phyloP scores from a whole-genome alignment of 2,329 filamentous ascomycete genomes.

The Ascochyta rabiei region DNA sequence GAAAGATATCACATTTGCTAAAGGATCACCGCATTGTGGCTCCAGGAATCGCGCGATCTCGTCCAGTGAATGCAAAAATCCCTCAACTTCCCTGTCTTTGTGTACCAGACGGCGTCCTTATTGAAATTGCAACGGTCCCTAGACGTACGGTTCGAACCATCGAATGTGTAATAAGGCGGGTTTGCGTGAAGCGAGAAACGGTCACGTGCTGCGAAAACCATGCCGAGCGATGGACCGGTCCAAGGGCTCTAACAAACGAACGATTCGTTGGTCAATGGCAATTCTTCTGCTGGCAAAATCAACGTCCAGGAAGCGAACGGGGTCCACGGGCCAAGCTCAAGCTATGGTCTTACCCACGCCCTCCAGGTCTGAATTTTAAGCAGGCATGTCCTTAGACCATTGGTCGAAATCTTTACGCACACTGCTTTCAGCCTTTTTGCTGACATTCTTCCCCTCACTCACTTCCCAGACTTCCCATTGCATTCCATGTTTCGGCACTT shows the following conservation, averaged over 20 bases:
- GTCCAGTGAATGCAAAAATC: slow-evolving; percentile 46
- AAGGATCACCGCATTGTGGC: slow-evolving; percentile 52
- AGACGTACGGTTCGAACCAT: slow-evolving; percentile 42
- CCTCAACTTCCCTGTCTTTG: slow-evolving; percentile 47
- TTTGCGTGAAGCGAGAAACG: slow-evolving; percentile 42
- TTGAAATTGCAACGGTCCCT: slow-evolving; percentile 30
- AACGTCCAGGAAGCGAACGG: slow-evolving; percentile 28
- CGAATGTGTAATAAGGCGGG: slow-evolving; percentile 42
- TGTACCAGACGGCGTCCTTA: slow-evolving; percentile 40
- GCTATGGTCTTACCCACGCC: slow-evolving; percentile 21
- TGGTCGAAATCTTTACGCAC: slow-evolving; percentile 28
- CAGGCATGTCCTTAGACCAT: slow-evolving; percentile 32
- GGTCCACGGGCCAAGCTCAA: slow-evolving; percentile 26
- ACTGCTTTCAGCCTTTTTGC: slow-evolving; percentile 21
- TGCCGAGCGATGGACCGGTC: slow-evolving; percentile 43
- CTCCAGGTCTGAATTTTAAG: slow-evolving; percentile 23
- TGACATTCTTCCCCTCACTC: slow-evolving; percentile 26
- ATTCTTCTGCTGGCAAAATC: slow-evolving; percentile 22
- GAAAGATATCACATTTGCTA: slow-evolving; percentile 51
- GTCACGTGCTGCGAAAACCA: slow-evolving; percentile 46
- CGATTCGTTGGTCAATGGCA: slow-evolving; percentile 41
- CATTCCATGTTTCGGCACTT: slow-evolving; percentile 10
- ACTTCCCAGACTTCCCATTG: slow-evolving; percentile 22
- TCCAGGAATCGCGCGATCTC: slow-evolving; percentile 52
- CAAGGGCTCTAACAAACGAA: slow-evolving; percentile 19